Base-by-base conservation (phyloP, 2,329 filamentous ascomycete species). In the Aspergillus ruber region DNA sequence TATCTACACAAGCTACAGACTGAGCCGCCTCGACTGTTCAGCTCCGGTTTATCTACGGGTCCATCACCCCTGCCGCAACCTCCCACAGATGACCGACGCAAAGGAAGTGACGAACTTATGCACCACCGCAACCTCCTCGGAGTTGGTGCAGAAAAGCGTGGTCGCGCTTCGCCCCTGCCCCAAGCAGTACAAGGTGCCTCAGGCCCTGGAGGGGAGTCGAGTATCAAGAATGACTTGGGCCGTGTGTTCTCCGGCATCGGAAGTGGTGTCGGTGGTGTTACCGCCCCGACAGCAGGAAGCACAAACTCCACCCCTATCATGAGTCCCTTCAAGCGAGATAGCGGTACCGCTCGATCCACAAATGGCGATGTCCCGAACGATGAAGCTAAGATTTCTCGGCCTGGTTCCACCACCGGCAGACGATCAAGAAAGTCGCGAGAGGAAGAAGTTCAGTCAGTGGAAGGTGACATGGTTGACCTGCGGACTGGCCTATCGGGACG, bases 181-280 rank as follows among this genome's bases (percentile, higher is more conserved):
- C 91, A 96, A 67, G 90, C 91, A 18, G 90, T 96, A 1, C 90
- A 96, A 63, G 91, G 91, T 18, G 90, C 88, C 1, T 79, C 86
- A 45, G 88, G 86, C 3, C 88, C 89, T 5, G 82, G 83, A 12
- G 86, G 85, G 13, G 90, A 95, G 65, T 86, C 89, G 9, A 86
- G 86, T 39, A 95, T 96, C 62, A 95, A 96, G 75, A 94, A 84
- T 63, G 91, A 96, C 65, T 90, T 96, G 64, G 90, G 90, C 23
- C 84, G 89, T 52, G 95, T 96, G 78, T 96, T 95, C 69, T 89
- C 88, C 15, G 91, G 91, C n/a, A 89, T 97, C 56, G 90, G 83
- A 13, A 84, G 81, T 64, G 83, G 83, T 32, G 74, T 84, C 15
- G 80, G 81, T 25, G 76, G 75, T 52, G 70, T 71, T 23, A 75